Evolutionary conservation across 345 rosid genomes (phyloP), one percentile per base, ranked within the genome.

Genomic region (Citrus trifoliata): DNA sequence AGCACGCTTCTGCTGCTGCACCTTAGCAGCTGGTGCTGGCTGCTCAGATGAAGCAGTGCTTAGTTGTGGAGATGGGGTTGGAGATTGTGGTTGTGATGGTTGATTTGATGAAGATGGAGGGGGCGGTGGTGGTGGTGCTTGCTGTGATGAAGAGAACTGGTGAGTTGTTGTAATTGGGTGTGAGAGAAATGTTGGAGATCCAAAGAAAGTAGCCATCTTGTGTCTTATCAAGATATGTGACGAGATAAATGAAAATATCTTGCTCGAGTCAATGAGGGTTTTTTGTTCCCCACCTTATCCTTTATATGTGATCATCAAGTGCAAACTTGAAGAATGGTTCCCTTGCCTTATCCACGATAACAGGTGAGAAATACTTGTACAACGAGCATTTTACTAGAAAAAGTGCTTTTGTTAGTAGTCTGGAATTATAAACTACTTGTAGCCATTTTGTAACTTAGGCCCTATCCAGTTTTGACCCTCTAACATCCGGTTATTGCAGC

Each of bases 161-260:
- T 58, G 82, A 14, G 75, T 83, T 83, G 86, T 83, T 70, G 83
- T 4, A 35, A 80, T 30, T 46, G 88, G 87, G 76, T 70, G 87
- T 33, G 89, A 70, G 12, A 87, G 80, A 79, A 80, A 81, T 7
- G 90, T 80, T 12, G 85, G 80, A 56, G 89, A 82, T 13, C 83
- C 81, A 37, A 85, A 85, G 80, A 87, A 79, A 37, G 88, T 63
- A 10, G 90, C 88, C 92, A 87, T 76, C 68, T 73, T 66, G n/a
- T 5, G 5, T 46, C 3, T 7, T 42, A 55, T 42, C 38, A 51
- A 53, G 72, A 70, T 32, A 13, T n/a, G 70, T 48, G 10, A 67
- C n/a, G 3, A 3, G 4, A 51, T 55, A 9, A 40, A 27, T 25
- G 22, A 10, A 77, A 64, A 14, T 33, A 35, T 68, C 12, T 10